Base-by-base conservation (phyloP, 192 early-diverging fungal species). In the Piromyces finnis region DNA sequence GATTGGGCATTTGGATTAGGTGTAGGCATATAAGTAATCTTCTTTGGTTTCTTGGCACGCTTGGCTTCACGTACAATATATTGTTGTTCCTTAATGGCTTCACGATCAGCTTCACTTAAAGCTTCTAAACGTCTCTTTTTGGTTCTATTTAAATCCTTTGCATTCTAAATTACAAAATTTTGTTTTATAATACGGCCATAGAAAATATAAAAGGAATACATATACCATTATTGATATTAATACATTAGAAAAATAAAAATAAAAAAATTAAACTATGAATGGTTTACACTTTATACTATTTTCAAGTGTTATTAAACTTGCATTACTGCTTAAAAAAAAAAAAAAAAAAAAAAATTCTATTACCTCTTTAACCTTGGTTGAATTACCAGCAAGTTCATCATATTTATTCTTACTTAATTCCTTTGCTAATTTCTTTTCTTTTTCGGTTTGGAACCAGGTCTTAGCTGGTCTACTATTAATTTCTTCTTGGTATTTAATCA, bases 401-500 rank as follows among this genome's bases (percentile, higher is more conserved):
- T 51, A 51, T 51, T 51, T 32, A 36, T 41, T 15, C 5, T 80
- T 77, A 17, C 29, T 68, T 32, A 39, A 81, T 84, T 86, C 87
- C 82, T 94, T 92, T 9, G 92, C 85, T 12, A 84, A 82, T 68
- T 89, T 88, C 83, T 94, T 95, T 77, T 95, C 93, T 79, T 89
- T 88, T 29, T 90, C 86, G 13, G 91, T 86, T 84, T 96, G 94
- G 91, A 99, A 98, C 97, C 97, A 99, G 12, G 93, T 96, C 87
- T 92, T 90, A 35, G 92, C 93, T 29, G 98, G 98, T 51, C 96
- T 89, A 82, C 86, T 86, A 85, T 91, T 89, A 83, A 99, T 98
- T 83, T 99, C 98, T 29, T 92, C 87, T 81, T 90, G 88, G 84
- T 95, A 92, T 80, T 89, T 84, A 30, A 97, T 81, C 82, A 97